These are phyloP conservation scores for Daldinia childiae DNA, from an alignment of 495 filamentous ascomycete genomes.

Conservation along the genomic window DNA sequence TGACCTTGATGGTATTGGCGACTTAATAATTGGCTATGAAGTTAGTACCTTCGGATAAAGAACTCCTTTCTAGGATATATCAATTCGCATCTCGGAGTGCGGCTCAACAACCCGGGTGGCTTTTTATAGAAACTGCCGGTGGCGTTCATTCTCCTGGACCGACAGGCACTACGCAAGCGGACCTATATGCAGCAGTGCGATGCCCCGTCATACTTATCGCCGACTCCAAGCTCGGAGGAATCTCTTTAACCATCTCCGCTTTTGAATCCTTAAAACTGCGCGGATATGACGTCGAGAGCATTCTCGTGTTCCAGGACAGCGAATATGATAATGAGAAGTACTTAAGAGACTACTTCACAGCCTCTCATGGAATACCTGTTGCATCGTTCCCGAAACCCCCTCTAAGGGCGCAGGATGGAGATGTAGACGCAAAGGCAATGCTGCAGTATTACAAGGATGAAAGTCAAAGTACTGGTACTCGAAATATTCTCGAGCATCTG, in stretches of 20 bases:
- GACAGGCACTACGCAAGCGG: conserved; percentile 77
- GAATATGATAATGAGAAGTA: conserved; percentile 73
- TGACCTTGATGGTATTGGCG: not conserved
- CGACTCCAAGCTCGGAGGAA: conserved; percentile 76
- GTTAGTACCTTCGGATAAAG: conserved; percentile 58
- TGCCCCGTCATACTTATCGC: conserved; percentile 77
- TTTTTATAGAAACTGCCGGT: conserved; percentile 79
- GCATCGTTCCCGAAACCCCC: conserved; percentile 65
- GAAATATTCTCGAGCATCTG: conserved; percentile 58
- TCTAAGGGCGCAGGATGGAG: conserved; percentile 29
- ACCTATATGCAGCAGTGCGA: conserved; percentile 74
- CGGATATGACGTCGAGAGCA: conserved; percentile 75
- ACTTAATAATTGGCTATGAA: conserved; percentile 16
- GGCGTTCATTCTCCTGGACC: conserved; percentile 79
- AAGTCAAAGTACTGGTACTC: conserved; percentile 41
- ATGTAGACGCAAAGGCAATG: conserved; percentile 64
- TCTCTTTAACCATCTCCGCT: conserved; percentile 76
- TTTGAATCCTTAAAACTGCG: conserved; percentile 76
- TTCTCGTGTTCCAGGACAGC: conserved; percentile 69
- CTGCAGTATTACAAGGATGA: conserved; percentile 65
- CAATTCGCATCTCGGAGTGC: conserved; percentile 54
- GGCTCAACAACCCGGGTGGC: conserved; percentile 51
- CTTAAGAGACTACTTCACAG: conserved; percentile 66
- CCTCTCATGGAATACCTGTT: conserved; percentile 63
- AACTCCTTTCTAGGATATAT: conserved; percentile 58